Percentiles rank a stretch among this genome's conserved stretches.
phyloP scores from a whole-genome alignment of 352 stramenopile species.

The Globisporangium orthogonon region DNA sequence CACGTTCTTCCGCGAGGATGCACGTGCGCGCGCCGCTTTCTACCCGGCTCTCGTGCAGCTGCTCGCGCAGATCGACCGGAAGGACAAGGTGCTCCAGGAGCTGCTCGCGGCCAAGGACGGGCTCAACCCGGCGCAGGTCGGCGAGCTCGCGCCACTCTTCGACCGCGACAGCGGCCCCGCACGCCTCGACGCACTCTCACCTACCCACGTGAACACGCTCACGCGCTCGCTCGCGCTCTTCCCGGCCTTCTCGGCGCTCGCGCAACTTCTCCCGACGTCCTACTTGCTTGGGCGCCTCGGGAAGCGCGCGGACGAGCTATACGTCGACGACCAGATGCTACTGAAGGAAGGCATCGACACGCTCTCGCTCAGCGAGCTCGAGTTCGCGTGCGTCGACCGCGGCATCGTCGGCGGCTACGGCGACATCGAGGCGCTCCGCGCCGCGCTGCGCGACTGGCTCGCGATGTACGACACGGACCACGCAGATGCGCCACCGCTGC shows the following conservation, averaged over 20 bases:
- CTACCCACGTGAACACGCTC: conserved; percentile 46
- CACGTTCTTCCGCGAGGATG: conserved; percentile 74
- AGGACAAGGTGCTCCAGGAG: conserved; percentile 39
- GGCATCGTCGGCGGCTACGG: conserved; percentile 67
- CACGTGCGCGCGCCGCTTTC: conserved; percentile 33
- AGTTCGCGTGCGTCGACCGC: conserved; percentile 82
- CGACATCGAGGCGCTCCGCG: conserved; percentile 45
- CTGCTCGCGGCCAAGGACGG: conserved; percentile 31
- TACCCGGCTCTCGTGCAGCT: conserved; percentile 56
- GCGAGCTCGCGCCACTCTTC: conserved; percentile 65
- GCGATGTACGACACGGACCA: conserved; percentile 67
- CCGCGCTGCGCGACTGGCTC: conserved; percentile 60
- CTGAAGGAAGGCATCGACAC: conserved; percentile 58
- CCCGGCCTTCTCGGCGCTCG: conserved; percentile 50
- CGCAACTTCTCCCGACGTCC: conserved; percentile 31
- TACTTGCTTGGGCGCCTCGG: conserved; percentile 39
- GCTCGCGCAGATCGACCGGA: conserved; percentile 58
- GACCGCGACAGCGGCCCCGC: conserved; percentile 26
- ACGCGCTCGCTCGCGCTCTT: conserved; percentile 46
- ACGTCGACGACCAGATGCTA: conserved; percentile 69
- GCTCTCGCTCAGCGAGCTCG: conserved; percentile 72
- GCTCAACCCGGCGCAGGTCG: conserved; percentile 45
- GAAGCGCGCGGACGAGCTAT: conserved; percentile 53
- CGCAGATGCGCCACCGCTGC: conserved; percentile 21
- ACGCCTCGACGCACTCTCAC: conserved; percentile 31